Conservation (phyloP, 179 eudicot species). For the Silene noctiflora region DNA sequence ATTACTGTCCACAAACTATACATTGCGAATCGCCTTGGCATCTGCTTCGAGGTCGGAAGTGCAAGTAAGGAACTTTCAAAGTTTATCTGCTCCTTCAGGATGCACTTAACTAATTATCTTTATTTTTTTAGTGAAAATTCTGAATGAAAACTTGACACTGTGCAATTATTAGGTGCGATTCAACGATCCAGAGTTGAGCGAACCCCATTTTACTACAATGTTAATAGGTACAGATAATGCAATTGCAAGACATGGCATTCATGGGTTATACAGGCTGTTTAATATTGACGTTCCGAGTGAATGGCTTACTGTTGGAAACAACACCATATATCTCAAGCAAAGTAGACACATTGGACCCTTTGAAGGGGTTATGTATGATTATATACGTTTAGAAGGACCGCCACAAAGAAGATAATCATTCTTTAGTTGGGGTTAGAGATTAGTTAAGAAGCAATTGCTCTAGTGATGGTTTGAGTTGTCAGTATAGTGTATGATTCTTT, state of each 20-base stretch:
- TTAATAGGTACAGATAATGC: slow-evolving; percentile 57
- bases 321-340: slow-evolving; percentile 50
- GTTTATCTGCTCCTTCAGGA: slow-evolving; percentile 5
- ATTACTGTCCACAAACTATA: slow-evolving; percentile 34
- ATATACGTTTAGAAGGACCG: slow-evolving; percentile 61
- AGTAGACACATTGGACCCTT: slow-evolving; percentile 40
- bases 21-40: slow-evolving; percentile 54
- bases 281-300: slow-evolving; percentile 38
- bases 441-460: slow-evolving; percentile 6
- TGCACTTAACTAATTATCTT: neutral
- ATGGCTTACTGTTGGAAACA: slow-evolving; percentile 41
- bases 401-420: slow-evolving; percentile 18
- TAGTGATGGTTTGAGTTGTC: neutral
- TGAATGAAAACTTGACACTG: neutral
- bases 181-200: slow-evolving; percentile 29
- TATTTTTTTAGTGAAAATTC: neutral
- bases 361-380: slow-evolving; percentile 60
- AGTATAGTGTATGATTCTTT: neutral
- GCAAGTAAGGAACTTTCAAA: slow-evolving; percentile 35
- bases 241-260: slow-evolving; percentile 68
- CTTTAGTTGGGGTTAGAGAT: slow-evolving; percentile 5
- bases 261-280: slow-evolving; percentile 48
- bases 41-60: slow-evolving; percentile 53
- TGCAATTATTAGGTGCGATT: slow-evolving; percentile 40
- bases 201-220: slow-evolving; percentile 47